Base-by-base conservation (phyloP, 2,329 filamentous ascomycete genomes). In the Clarireedia hainanense region DNA sequence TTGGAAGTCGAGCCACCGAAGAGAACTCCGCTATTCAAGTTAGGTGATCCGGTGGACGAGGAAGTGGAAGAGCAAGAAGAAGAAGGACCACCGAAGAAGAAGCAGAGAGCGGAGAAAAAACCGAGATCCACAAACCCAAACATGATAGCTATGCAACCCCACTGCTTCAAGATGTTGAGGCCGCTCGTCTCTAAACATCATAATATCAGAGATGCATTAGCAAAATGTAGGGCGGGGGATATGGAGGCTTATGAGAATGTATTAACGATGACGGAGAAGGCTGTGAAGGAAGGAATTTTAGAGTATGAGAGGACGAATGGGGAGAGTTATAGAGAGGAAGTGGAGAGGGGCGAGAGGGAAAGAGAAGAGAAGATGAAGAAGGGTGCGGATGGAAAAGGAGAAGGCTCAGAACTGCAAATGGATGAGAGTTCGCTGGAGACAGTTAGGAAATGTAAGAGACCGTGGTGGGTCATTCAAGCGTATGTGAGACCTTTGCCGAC, bases 401-500 rank as follows among this genome's bases (percentile, higher is more conserved):
- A 47, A 37, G 48, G 45, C 1, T 56, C 57, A 43, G 53, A 56
- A n/a, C 42, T 57, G 10, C 56, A 60, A n/a, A 58, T 64, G 30
- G 68, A 73, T 49, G 77, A 83, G 65, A 85, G 80, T 68, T 87
- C 85, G 4, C 73, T 83, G 17, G 83, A 80, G 7, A 84, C 87
- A 0, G 83, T 94, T 26, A 81, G 80, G 55, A 76, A 81, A 58
- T 95, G 90, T 67, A 86, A 84, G 69, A 75, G 90, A 61, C 91
- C 91, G 1, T 96, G 85, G 81, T 96, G 90, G 89, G 79, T 96
- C 4, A 90, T 85, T 52, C 91, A 97, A 73, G 86, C 92, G 4
- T 89, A 95, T 65, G 80, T 96, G 6, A 76, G 91, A 55, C 91
- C 91, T 42, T 70, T 96, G 65, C 94, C 94, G 0, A 88, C 87